Evolutionary conservation across 345 rosid genomes (phyloP), one percentile per base, ranked within the genome.

Genomic region (Heritiera fomes): DNA sequence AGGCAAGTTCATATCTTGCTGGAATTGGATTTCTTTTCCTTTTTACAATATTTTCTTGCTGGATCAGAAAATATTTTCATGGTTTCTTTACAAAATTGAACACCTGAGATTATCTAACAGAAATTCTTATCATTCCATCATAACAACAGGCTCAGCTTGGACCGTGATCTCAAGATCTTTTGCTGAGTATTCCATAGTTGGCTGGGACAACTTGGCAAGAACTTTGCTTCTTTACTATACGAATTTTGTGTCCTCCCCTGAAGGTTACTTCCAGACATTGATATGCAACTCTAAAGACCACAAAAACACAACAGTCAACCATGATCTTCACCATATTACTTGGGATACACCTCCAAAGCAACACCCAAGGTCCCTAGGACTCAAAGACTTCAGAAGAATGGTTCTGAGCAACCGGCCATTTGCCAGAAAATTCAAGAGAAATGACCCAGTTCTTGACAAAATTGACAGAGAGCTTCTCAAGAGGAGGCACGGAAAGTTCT

Each of bases 331-430:
- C 82, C 89, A 92, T 88, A 91, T 93, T 23, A 76, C 92, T 0
- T 93, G 99, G 99, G 99, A 95, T 70, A 93, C 65, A n/a, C 99
- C 99, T 12, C 99, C 98, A 2, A 93, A 91, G 82, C 99, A 95
- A 80, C 99, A 95, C 67, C 99, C 99, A 0, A 83, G 91, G 76
- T 78, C 68, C 30, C 80, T 95, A 3, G 93, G 94, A 8, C 75
- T 81, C 34, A 93, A 73, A 68, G 99, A 95, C 77, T 90, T 82
- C 70, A 81, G 92, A 79, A 88, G 87, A 75, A 91, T 92, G 94
- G 80, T 92, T 40, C 84, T 77, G 28, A 90, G 97, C 77, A 91
- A 82, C 84, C 86, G 97, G 14, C 98, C 99, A 0, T 95, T 95
- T 43, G 98, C 95, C 5, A 85, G 98, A 63, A 95, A 95, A 87